A percentile compares a stretch with the other conserved stretches of the same genome.
These are phyloP conservation scores for Diplodia mutila DNA, from an alignment of 2,329 filamentous ascomycete genomes.

Conservation along the genomic window DNA sequence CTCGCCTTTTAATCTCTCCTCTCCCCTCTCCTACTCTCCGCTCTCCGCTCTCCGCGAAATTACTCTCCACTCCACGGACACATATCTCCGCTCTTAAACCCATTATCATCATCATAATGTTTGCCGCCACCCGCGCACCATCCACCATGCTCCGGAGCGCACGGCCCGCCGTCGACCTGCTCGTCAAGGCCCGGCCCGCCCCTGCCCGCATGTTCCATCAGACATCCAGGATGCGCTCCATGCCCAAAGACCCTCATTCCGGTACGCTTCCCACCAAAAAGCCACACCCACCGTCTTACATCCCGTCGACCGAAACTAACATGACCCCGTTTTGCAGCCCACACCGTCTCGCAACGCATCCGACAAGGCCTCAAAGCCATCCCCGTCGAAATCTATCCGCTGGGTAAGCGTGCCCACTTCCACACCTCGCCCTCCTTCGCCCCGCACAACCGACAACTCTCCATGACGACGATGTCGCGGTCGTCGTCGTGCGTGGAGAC, in stretches of 20 bases:
- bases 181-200: neutral
- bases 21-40: neutral
- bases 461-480: neutral
- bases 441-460: neutral
- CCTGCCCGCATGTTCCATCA: conserved; percentile 8
- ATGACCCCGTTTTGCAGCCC: neutral
- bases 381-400: conserved; percentile 24
- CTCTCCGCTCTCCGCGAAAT: neutral
- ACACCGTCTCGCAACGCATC: conserved; percentile 21
- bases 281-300: neutral
- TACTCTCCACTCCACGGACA: neutral
- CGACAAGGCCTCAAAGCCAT: conserved; percentile 4
- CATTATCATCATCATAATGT: conserved; percentile 14
- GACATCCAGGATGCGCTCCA: neutral
- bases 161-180: conserved; percentile 10
- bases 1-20: neutral
- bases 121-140: neutral
- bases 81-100: neutral
- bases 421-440: neutral
- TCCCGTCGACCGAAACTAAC: neutral
- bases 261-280: neutral
- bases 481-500: neutral
- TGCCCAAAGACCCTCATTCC: conserved; percentile 3
- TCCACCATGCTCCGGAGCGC: conserved; percentile 20
- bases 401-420: conserved; percentile 7